These are phyloP conservation scores for California macrophylla DNA, from an alignment of 441 rosid species.

Conservation along the genomic window DNA sequence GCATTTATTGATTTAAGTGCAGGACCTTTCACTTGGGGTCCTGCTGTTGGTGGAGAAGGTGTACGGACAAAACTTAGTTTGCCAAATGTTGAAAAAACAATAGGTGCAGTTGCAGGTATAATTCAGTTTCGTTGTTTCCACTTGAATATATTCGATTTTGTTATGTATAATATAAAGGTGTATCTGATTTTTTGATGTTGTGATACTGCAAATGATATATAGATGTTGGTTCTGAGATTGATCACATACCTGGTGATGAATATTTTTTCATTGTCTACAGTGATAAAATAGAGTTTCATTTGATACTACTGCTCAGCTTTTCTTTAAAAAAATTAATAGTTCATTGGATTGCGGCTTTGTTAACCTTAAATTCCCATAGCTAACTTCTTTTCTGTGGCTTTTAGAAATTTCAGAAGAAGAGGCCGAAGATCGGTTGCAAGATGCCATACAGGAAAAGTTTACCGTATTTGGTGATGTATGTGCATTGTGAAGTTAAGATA, in stretches of 20 bases:
- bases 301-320: background rate
- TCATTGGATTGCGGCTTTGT: background rate
- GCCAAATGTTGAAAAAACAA: conserved; percentile 89
- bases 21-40: conserved; percentile 98
- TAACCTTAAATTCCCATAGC: conserved; percentile 11
- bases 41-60: conserved; percentile 99
- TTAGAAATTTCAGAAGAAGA: conserved; percentile 95
- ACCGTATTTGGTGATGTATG: conserved; percentile 94
- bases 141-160: conserved; percentile 3
- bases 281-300: background rate
- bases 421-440: conserved; percentile 92
- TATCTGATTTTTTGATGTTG: conserved; percentile 10
- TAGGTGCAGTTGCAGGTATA: conserved; percentile 93
- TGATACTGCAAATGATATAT: background rate
- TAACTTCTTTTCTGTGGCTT: conserved; percentile 23
- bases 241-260: background rate
- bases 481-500: conserved; percentile 16
- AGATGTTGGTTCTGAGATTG: conserved; percentile 7
- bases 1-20: conserved; percentile 87
- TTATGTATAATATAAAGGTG: background rate
- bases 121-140: conserved; percentile 6
- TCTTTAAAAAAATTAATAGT: background rate
- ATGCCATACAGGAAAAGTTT: conserved; percentile 94
- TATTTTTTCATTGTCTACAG: conserved; percentile 7
- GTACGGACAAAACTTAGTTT: conserved; percentile 82